These are phyloP conservation scores for Anthracocystis panici-leucophaei DNA, from an alignment of 1,284 basidiomycete genomes.

Conservation along the genomic window DNA sequence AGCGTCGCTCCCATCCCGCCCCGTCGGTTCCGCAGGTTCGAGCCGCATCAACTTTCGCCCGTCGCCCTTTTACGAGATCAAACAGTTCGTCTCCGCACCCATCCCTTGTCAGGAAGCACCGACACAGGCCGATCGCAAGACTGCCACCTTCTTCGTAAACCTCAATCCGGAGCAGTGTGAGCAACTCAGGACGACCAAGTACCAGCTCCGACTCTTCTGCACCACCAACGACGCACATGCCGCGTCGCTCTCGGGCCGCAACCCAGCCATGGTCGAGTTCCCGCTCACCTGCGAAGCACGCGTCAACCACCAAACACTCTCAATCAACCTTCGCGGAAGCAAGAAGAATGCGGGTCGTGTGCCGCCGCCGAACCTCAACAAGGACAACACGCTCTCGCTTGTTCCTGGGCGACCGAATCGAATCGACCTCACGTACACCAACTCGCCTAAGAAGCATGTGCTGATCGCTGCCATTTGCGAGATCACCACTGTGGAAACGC, in stretches of 20 bases:
- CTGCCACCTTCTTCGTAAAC: slow-evolving; percentile 41
- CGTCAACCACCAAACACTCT: slow-evolving; percentile 54
- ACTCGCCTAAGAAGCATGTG: slow-evolving; percentile 48
- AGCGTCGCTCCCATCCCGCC: slow-evolving; percentile 8
- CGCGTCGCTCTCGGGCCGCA: slow-evolving; percentile 39
- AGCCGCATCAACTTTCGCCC: slow-evolving; percentile 52
- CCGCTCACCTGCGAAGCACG: slow-evolving; percentile 61
- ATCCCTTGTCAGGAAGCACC: slow-evolving; percentile 57
- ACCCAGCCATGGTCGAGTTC: slow-evolving; percentile 59
- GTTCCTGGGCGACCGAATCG: slow-evolving; percentile 47
- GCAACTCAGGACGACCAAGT: slow-evolving; percentile 29
- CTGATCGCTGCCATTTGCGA: slow-evolving; percentile 59
- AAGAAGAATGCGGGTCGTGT: slow-evolving; percentile 64
- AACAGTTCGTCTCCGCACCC: slow-evolving; percentile 51
- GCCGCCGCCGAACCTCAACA: slow-evolving; percentile 65
- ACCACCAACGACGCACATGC: slow-evolving; percentile 58
- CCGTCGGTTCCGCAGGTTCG: slow-evolving; percentile 24
- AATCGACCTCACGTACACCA: slow-evolving; percentile 62
- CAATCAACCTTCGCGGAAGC: slow-evolving; percentile 60
- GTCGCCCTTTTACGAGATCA: slow-evolving; percentile 63
- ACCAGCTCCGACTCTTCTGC: slow-evolving; percentile 60
- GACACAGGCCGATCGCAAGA: slow-evolving; percentile 49
- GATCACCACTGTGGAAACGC: slow-evolving; percentile 44
- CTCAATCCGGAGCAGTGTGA: slow-evolving; percentile 42
- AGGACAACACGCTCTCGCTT: slow-evolving; percentile 44